phyloP scores from a whole-genome alignment of 306 rosid genomes.

The Pueraria montana region DNA sequence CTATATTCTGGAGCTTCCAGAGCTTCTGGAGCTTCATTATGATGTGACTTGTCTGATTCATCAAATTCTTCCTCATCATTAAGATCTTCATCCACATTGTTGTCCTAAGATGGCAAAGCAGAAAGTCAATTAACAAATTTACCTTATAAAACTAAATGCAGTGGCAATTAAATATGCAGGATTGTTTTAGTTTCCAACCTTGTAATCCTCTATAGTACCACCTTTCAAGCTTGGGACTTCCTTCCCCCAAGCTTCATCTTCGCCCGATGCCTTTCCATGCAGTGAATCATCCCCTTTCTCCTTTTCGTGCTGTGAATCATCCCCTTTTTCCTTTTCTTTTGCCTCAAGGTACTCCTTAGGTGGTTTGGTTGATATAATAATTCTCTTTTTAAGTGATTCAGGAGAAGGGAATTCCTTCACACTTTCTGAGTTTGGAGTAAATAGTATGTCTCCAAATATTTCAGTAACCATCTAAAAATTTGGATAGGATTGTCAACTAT shows the following conservation, averaged over 20 bases:
- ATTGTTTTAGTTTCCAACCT: conserved; percentile 62
- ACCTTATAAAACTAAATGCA: conserved; percentile 36
- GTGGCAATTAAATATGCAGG: conserved; percentile 23
- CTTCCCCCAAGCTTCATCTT: conserved; percentile 88
- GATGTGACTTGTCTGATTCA: conserved; percentile 59
- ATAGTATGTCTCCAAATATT: conserved; percentile 85
- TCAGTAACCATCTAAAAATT: conserved; percentile 76
- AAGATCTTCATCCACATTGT: conserved; percentile 53
- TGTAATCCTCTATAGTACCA: conserved; percentile 55
- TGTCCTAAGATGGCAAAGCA: conserved; percentile 54
- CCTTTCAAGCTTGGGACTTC: conserved; percentile 71
- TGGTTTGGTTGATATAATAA: conserved; percentile 97
- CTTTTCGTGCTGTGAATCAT: conserved; percentile 62
- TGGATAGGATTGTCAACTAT: conserved; percentile 41
- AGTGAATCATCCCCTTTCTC: conserved; percentile 57
- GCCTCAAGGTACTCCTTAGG: conserved; percentile 92
- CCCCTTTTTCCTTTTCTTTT: conserved; percentile 69
- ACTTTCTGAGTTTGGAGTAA: conserved; percentile 74
- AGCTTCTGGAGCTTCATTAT: conserved; percentile 78
- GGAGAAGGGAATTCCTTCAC: conserved; percentile 94
- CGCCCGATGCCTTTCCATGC: conserved; percentile 56
- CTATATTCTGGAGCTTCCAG: conserved; percentile 89
- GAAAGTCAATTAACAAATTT: conserved; percentile 36
- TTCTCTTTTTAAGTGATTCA: conserved; percentile 77
- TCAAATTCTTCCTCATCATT: conserved; percentile 64